Evolutionary conservation across 2,329 filamentous ascomycete species (phyloP).

Genomic region (Polytolypa hystricis): DNA sequence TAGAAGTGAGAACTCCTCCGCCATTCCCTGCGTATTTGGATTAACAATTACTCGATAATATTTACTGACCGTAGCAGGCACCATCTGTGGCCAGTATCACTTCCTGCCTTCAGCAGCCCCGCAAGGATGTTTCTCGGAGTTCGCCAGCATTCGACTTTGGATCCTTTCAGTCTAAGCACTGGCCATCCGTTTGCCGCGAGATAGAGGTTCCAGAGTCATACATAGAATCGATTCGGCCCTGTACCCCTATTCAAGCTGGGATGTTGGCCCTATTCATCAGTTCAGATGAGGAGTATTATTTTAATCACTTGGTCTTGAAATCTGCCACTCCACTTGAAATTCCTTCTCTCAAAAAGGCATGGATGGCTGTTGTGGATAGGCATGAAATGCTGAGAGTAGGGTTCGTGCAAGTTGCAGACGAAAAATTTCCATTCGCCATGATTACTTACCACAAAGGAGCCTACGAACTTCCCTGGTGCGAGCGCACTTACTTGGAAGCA

Average conservation of each 20-base stretch:
- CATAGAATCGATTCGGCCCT: constrained; percentile 57
- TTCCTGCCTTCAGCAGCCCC: constrained; percentile 33
- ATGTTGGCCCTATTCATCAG: constrained; percentile 66
- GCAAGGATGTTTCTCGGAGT: constrained; percentile 3
- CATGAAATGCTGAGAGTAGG: constrained; percentile 69
- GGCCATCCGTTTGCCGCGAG: constrained; percentile 20
- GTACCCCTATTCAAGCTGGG: constrained; percentile 66
- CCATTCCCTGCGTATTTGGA: neutral
- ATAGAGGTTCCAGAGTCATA: constrained; percentile 21
- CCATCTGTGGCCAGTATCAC: constrained; percentile 28
- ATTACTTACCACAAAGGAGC: constrained; percentile 43
- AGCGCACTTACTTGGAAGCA: neutral
- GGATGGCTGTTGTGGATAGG: constrained; percentile 41
- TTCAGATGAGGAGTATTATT: constrained; percentile 57
- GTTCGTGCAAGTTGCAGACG: constrained; percentile 53
- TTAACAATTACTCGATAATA: neutral
- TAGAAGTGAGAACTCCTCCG: constrained; percentile 41
- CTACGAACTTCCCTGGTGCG: constrained; percentile 30
- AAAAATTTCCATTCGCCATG: constrained; percentile 60
- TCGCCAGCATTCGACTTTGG: constrained; percentile 36
- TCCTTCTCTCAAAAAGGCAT: constrained; percentile 44
- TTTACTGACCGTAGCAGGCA: constrained; percentile 18
- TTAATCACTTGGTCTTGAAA: constrained; percentile 56
- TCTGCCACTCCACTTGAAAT: constrained; percentile 34
- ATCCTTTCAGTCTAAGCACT: constrained; percentile 39